phyloP scores from a whole-genome alignment of 2,329 filamentous ascomycete species.

The Colletotrichum sp. region DNA sequence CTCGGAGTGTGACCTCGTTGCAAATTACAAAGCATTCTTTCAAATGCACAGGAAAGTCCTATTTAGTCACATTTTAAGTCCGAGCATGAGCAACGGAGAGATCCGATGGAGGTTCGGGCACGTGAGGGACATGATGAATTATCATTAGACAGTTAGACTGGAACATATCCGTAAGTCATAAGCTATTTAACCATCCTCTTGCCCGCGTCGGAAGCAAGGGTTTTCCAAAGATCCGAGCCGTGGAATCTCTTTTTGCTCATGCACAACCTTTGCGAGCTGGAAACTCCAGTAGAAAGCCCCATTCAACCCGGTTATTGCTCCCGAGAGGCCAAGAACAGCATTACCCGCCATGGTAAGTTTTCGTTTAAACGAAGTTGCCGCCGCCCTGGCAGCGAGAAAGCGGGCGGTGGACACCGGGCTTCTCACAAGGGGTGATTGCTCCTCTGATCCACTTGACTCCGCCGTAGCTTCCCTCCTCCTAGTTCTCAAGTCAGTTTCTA shows the following conservation, averaged over 20 bases:
- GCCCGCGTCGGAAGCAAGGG: not conserved
- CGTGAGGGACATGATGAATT: not conserved
- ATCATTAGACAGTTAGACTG: not conserved
- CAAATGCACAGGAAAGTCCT: not conserved
- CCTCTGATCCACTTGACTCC: conserved; percentile 5
- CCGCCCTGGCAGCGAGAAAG: not conserved
- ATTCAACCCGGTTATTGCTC: not conserved
- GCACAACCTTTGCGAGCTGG: not conserved
- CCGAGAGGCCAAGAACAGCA: not conserved
- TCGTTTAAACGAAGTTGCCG: not conserved
- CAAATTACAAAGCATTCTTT: not conserved
- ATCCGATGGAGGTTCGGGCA: not conserved
- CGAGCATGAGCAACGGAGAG: not conserved
- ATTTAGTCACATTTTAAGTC: not conserved
- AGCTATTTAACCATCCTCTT: not conserved
- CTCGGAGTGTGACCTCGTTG: too few species aligned
- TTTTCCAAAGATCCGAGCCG: not conserved
- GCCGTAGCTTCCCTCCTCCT: conserved; percentile 1
- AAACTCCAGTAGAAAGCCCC: not conserved
- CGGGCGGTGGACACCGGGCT: not conserved
- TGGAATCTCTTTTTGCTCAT: not conserved
- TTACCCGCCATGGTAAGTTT: not conserved
- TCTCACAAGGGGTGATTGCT: not conserved
- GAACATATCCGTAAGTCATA: not conserved
- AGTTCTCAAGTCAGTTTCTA: not conserved